Evolutionary conservation across 345 rosid species (phyloP), one percentile per base, ranked within the genome.

Genomic region (Ailanthus altissimus): DNA sequence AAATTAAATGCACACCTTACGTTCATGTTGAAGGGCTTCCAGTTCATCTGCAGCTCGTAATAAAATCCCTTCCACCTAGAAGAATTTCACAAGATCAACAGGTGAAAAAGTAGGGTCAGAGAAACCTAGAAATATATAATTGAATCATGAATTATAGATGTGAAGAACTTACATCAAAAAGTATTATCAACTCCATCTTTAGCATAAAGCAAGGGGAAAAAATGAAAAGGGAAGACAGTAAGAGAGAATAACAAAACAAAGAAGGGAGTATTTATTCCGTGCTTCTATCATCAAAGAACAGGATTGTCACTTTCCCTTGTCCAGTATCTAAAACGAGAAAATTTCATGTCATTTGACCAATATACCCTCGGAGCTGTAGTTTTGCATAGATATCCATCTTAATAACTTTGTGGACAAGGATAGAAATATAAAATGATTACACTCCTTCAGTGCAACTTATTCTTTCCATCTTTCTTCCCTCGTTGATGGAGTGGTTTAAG

Each of bases 11-110:
- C 58, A 54, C 67, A 93, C 99, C 97, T 78, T 93, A 82, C 98
- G 96, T 72, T 95, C 97, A 79, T 89, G 91, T 84, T 95, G 99
- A 78, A 95, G 97, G 65, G 93, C 98, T 80, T 88, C 80, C 47
- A 95, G 84, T 85, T 87, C 98, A 89, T 95, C 91, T 0, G 85
- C 91, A 36, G 99, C 97, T 23, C 97, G 89, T 13, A 84, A 81
- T 80, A 95, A 76, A 69, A 90, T 88, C 53, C 99, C 99, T 82
- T 95, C 98, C 45, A 95, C 87, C 99, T 93, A 58, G 11, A 80
- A 74, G 61, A 77, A 78, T 23, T 32, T 71, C 25, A 62, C 43
- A 25, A 70, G 10, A 70, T 73, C 21, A 82, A 49, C 67, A 43
- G 23, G 21, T 46, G 51, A 50, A 75, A 56, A 11, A 38, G 23